Base-by-base conservation (phyloP, 2,329 filamentous ascomycete genomes). In the Calycina marina region DNA sequence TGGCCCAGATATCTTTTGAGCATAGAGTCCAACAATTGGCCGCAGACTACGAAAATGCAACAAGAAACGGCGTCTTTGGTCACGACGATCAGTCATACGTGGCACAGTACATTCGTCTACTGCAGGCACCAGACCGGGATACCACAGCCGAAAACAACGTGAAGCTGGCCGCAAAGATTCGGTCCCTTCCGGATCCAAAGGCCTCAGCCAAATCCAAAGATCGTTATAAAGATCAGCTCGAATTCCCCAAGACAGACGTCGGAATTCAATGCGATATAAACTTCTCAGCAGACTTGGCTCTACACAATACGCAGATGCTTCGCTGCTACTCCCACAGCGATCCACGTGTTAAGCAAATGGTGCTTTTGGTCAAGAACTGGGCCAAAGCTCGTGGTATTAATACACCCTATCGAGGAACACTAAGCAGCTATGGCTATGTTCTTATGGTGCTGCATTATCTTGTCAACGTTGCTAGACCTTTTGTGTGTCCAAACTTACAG, bases 231-330 rank as follows among this genome's bases (percentile, higher is more conserved):
- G 67, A 76, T 45, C 61, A 61, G 14, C 67, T 92, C 2, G 83
- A 90, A 52, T 88, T 88, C 36, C 80, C 81, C 4, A 82, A 82
- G 48, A 61, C 62, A 6, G 77, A 76, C 4, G 69, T 78, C 16
- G 84, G 84, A n/a, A 80, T 88, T 10, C 81, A 86, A 51, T 90
- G 82, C 51, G 84, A 93, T 50, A 83, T 94, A 62, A 93, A 93
- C 54, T 93, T 93, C 51, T 79, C 79, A 2, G 85, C 85, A 12
- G 73, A 81, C 27, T 68, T 93, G 3, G 84, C 77, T 2, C 62
- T 93, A 3, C 78, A 90, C 42, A 93, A 93, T 53, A 92, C 85
- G 0, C 60, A 72, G 18, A 69, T 94, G 24, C 67, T 94, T 17
- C 73, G 80, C 24, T 88, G 82, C 53, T 94, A 94, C 56, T 77